Base-by-base conservation (phyloP, 805 yeast genomes). In the Metschnikowia cubensis region DNA sequence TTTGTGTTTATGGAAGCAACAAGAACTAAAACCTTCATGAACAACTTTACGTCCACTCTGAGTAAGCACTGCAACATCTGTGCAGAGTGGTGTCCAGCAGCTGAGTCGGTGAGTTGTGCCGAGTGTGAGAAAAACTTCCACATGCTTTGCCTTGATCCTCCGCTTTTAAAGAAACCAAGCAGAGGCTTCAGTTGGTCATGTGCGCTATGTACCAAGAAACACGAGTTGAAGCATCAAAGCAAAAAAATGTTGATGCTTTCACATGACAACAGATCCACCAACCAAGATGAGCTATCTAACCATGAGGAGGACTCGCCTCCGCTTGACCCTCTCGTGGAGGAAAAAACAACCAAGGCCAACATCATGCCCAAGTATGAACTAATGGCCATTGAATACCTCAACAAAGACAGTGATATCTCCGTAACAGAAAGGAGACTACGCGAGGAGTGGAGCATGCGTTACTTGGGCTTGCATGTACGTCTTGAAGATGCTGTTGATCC, bases 121-220 rank as follows among this genome's bases (percentile, higher is more conserved):
- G 84, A 77, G 46, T 91, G 98, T 65, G 73, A 75, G 11, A 75
- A 77, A 15, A 73, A 73, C 51, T 89, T 83, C 57, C 98, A 91
- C 68, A 80, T 90, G 81, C 73, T 82, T 35, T 91, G 98, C 61
- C 77, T 90, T 43, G 88, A 85, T 52, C 97, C 97, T 1, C 97
- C 97, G 1, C 67, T 89, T 36, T 64, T 79, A 47, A 80, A 80
- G 54, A 87, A 87, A 60, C 97, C 96, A 1, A 83, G 87, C 40
- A 71, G 95, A 50, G 96, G 96, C 1, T 87, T 89, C 62, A 87
- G 89, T 7, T 91, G 97, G 97, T 79, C 89, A 22, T 90, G 97
- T 71, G 91, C 88, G 29, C 64, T 71, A 4, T 90, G 97, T 69
- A 75, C 84, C n/a, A 79, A 81, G 56, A 76, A 71, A 32, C 77